Evolutionary conservation across 352 stramenopile genomes (phyloP), one percentile per base, ranked within the genome.

Genomic region (Pseudoperonospora humuli): DNA sequence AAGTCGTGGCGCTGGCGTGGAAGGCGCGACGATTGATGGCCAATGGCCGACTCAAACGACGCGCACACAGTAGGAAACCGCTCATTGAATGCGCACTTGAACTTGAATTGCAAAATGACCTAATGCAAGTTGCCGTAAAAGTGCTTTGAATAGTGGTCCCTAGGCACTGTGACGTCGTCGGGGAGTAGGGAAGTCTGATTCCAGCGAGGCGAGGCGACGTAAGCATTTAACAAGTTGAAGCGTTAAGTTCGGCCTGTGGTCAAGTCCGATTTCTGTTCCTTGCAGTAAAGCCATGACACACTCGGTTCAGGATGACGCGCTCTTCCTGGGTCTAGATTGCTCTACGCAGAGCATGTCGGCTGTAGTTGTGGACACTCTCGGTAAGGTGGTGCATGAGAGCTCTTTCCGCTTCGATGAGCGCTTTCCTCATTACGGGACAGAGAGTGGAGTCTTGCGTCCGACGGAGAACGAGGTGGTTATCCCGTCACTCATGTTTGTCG

Each of bases 321-420:
- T 79, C 17, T 77, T 69, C 43, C 46, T 92, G 14, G 77, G 78
- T 1, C 41, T 94, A 9, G 82, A 94, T 51, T 88, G 82, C 59
- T 91, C 76, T 33, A 92, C 82, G 42, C 82, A 94, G 64, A 91
- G 75, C 61, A 84, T 92, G 55, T 84, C 68, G 4, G 71, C 78
- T 1, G 67, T 92, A 8, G 59, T 92, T 18, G 59, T 81, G 17
- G 54, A 82, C 24, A 38, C 29, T 8, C 19, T 37, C 5, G 63
- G 67, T 1, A 34, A 52, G 0, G 61, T 88, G 19, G 59, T 84
- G 10, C 51, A 69, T 38, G 72, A 83, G 39, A 62, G 48, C 51
- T 64, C 66, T n/a, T 67, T 91, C 37, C 69, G 77, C 50, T 91
- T 92, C 38, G 75, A 86, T 29, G 68, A 78, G 13, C 52, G 50